Evolutionary conservation across 345 rosid species (phyloP).

Genomic region (Aquilaria malaccensis): DNA sequence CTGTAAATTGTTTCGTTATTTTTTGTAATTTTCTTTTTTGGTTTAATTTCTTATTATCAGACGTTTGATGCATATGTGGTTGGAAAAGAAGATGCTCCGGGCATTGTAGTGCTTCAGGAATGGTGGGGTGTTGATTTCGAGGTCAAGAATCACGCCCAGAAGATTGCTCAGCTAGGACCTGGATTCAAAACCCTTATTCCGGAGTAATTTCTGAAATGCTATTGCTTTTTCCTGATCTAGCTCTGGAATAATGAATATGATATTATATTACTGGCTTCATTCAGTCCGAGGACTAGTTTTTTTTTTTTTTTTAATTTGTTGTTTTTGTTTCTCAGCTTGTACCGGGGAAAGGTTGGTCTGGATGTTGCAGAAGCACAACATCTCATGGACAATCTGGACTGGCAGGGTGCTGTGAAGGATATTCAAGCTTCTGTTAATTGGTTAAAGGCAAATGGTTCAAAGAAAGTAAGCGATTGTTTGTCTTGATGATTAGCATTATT

Average conservation of each 20-base stretch:
- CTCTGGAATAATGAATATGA: too few species aligned
- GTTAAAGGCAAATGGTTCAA: constrained; percentile 93
- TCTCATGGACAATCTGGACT: constrained; percentile 86
- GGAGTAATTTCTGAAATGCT: constrained; percentile 36
- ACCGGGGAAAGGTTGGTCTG: constrained; percentile 89
- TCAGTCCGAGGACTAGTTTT: not conserved
- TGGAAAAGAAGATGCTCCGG: constrained; percentile 88
- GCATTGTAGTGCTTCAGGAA: constrained; percentile 87
- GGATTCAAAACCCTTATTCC: constrained; percentile 91
- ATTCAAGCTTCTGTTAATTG: constrained; percentile 72
- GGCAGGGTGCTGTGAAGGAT: constrained; percentile 93
- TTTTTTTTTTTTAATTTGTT: constrained; percentile 2
- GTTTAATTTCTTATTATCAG: constrained; percentile 26
- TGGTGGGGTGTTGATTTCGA: constrained; percentile 99
- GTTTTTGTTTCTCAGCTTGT: constrained; percentile 38
- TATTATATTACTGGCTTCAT: not conserved
- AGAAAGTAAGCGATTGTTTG: constrained; percentile 38
- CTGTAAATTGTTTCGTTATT: not conserved
- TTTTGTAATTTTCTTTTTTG: not conserved
- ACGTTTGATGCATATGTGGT: constrained; percentile 87
- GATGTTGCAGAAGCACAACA: constrained; percentile 94
- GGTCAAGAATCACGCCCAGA: constrained; percentile 84
- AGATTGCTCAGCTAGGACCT: constrained; percentile 71
- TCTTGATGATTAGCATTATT: not conserved
- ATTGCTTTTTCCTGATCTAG: not conserved